These are phyloP conservation scores for Aspergillus fijiensis DNA, from an alignment of 2,329 filamentous ascomycete genomes.

Conservation along the genomic window DNA sequence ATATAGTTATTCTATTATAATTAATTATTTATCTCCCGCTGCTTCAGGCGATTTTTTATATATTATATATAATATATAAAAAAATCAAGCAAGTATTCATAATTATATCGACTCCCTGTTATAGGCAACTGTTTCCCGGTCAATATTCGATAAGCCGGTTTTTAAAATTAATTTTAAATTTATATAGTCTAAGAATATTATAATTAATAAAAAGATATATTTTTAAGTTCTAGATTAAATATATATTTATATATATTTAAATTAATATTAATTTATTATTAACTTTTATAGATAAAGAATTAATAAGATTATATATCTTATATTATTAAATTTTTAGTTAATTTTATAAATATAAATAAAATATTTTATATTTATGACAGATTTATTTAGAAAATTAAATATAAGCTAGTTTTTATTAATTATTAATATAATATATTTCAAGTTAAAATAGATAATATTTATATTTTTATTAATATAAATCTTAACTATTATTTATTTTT, in stretches of 20 bases:
- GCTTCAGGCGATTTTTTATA: no score
- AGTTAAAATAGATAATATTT: not conserved
- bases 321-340: not conserved
- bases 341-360: not conserved
- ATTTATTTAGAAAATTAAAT: not conserved
- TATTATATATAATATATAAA: no score
- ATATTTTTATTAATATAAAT: not conserved
- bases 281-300: not conserved
- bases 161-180: not conserved
- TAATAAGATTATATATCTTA: not conserved
- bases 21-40: no score
- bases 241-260: not conserved
- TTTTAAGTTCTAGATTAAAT: not conserved
- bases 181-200: not conserved
- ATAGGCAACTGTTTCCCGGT: no score
- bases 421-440: not conserved
- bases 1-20: no score
- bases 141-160: no score
- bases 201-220: not conserved
- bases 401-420: not conserved
- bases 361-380: no score
- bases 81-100: no score
- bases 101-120: no score
- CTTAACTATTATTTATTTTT: not conserved
- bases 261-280: not conserved